These are phyloP conservation scores for Coemansia sp. DNA, from an alignment of 192 early-diverging fungal genomes.

Conservation along the genomic window DNA sequence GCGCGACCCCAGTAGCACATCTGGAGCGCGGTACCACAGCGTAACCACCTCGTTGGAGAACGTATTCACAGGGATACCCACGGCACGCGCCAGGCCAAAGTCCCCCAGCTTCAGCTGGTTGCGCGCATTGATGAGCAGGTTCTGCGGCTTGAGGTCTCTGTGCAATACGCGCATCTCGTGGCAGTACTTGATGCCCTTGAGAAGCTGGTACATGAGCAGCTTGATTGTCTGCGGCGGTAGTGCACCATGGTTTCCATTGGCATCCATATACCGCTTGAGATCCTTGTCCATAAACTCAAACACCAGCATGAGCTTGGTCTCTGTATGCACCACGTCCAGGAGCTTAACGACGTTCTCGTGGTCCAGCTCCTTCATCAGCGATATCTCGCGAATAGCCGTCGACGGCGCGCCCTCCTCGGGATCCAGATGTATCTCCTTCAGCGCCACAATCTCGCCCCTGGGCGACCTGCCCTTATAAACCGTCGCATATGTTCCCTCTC, in stretches of 20 bases:
- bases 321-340: constrained; percentile 84
- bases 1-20: constrained; percentile 94
- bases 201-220: constrained; percentile 80
- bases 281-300: constrained; percentile 91
- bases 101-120: constrained; percentile 85
- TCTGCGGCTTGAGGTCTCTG: constrained; percentile 87
- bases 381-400: constrained; percentile 98
- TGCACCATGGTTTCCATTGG: constrained; percentile 64
- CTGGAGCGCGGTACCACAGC: constrained; percentile 97
- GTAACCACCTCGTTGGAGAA: constrained; percentile 99
- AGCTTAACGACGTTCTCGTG: constrained; percentile 91
- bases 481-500: constrained; percentile 96
- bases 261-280: constrained; percentile 87
- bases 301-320: constrained; percentile 83
- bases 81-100: constrained; percentile 83
- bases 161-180: constrained; percentile 85
- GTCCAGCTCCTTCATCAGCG: constrained; percentile 94
- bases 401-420: constrained; percentile 94
- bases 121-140: constrained; percentile 78
- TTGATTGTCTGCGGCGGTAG: constrained; percentile 71
- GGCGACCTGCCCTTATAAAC: constrained; percentile 84
- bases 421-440: constrained; percentile 95
- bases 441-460: constrained; percentile 86
- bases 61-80: constrained; percentile 88
- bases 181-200: constrained; percentile 83